Evolutionary conservation across 2,329 filamentous ascomycete genomes (phyloP).

Genomic region (Cladobotryum protrusum): DNA sequence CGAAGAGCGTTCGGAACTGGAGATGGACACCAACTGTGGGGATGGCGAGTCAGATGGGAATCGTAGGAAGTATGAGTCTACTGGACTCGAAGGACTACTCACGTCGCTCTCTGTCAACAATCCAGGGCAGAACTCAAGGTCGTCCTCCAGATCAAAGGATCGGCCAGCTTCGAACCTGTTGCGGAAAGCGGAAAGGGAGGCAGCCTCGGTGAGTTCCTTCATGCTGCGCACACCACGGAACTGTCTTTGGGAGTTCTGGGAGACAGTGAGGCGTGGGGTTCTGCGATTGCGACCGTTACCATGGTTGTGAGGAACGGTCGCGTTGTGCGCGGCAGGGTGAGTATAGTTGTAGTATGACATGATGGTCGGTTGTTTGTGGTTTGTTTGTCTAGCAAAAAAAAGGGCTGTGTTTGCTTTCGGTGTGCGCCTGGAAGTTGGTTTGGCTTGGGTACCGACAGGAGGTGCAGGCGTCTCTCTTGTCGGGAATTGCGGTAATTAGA

Average conservation of each 20-base stretch:
- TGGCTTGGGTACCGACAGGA: neutral
- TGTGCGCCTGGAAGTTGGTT: slow-evolving; percentile 1
- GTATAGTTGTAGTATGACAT: slow-evolving; percentile 60
- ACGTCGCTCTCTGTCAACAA: slow-evolving; percentile 92
- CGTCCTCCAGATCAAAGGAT: slow-evolving; percentile 93
- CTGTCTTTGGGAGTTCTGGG: slow-evolving; percentile 80
- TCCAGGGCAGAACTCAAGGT: slow-evolving; percentile 90
- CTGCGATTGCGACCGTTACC: slow-evolving; percentile 73
- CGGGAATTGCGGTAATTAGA: slow-evolving; percentile 23
- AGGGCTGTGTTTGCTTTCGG: slow-evolving; percentile 5
- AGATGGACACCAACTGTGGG: slow-evolving; percentile 77
- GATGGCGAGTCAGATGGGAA: slow-evolving; percentile 29
- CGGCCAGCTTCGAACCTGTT: slow-evolving; percentile 83
- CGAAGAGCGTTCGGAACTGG: slow-evolving; percentile 92
- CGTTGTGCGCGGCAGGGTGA: slow-evolving; percentile 52
- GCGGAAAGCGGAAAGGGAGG: slow-evolving; percentile 70
- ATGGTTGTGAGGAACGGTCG: slow-evolving; percentile 58
- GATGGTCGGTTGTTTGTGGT: slow-evolving; percentile 38
- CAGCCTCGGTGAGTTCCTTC: slow-evolving; percentile 78
- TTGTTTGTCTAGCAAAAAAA: slow-evolving; percentile 2
- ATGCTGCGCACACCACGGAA: slow-evolving; percentile 79
- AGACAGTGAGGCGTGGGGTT: slow-evolving; percentile 70
- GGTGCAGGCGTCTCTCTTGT: neutral
- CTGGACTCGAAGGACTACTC: slow-evolving; percentile 36
- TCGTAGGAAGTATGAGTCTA: slow-evolving; percentile 12